These are phyloP conservation scores for Ephemerocybe angulata DNA, from an alignment of 768 basidiomycete genomes.

Conservation along the genomic window DNA sequence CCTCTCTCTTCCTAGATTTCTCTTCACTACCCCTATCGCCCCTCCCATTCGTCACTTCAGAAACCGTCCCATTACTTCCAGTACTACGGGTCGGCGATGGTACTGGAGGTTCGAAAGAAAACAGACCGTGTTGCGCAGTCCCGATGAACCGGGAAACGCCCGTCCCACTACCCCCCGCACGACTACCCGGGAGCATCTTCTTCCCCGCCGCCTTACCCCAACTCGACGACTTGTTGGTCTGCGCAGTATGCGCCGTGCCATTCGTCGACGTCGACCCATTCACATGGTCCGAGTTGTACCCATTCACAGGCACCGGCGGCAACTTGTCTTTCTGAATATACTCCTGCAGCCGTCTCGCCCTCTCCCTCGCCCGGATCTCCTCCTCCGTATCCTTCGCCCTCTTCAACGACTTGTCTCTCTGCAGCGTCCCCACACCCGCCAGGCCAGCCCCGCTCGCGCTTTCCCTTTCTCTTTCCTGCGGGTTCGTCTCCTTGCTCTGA, in stretches of 20 bases:
- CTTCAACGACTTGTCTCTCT: constrained; percentile 38
- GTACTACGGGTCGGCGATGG: constrained; percentile 44
- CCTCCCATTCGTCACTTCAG: constrained; percentile 20
- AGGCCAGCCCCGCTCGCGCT: constrained; percentile 39
- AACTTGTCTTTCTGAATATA: constrained; percentile 13
- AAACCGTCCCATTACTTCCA: constrained; percentile 27
- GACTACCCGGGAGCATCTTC: constrained; percentile 24
- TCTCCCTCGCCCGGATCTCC: constrained; percentile 21
- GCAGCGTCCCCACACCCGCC: constrained; percentile 44
- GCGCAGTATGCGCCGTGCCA: constrained; percentile 31
- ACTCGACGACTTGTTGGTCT: constrained; percentile 55
- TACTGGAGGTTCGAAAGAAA: constrained; percentile 67
- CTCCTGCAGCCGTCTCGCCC: constrained; percentile 13
- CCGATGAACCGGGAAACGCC: constrained; percentile 32
- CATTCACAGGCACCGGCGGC: constrained; percentile 2
- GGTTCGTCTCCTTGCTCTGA: constrained; percentile 29
- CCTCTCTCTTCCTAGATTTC: constrained; percentile 25
- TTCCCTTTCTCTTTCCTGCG: constrained; percentile 27
- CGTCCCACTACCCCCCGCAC: constrained; percentile 20
- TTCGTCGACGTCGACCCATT: constrained; percentile 40
- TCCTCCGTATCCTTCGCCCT: constrained; percentile 38
- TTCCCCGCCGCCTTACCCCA: constrained; percentile 53
- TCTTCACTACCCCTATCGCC: constrained; percentile 29
- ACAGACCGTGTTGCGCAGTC: constrained; percentile 52
- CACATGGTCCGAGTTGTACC: constrained; percentile 30